phyloP scores from a whole-genome alignment of 2,329 filamentous ascomycete genomes.

The Phyllosticta capitalensis region DNA sequence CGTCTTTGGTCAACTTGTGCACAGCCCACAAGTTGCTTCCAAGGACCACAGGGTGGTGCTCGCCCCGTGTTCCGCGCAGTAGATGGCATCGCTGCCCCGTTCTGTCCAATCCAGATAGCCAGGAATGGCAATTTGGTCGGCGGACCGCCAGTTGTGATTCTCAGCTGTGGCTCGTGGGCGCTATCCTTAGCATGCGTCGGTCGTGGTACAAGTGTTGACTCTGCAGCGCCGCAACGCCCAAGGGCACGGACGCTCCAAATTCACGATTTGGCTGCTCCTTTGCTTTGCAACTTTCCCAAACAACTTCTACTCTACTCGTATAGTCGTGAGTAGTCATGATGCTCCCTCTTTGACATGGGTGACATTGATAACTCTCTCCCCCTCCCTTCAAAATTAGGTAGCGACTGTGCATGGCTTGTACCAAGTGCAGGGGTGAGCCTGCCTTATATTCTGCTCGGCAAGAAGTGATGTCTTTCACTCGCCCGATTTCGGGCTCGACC shows the following conservation, averaged over 20 bases:
- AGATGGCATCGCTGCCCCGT: neutral
- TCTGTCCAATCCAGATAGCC: neutral
- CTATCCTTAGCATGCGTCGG: constrained; percentile 3
- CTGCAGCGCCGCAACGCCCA: constrained; percentile 7
- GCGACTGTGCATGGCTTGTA: too few species aligned
- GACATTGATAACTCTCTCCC: neutral
- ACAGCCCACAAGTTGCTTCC: too few species aligned
- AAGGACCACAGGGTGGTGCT: too few species aligned
- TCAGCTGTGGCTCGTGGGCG: constrained; percentile 10
- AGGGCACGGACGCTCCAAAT: constrained; percentile 3
- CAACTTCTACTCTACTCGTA: neutral
- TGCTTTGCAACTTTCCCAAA: neutral
- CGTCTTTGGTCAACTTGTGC: too few species aligned
- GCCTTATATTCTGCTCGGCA: too few species aligned
- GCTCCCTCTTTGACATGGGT: neutral
- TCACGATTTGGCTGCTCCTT: constrained; percentile 4
- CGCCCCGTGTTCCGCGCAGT: too few species aligned
- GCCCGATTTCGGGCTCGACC: too few species aligned
- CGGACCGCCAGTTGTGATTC: neutral
- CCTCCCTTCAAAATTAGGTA: neutral
- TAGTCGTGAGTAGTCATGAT: neutral
- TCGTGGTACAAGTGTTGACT: neutral
- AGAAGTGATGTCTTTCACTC: too few species aligned
- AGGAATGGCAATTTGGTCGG: neutral
- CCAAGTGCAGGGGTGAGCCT: too few species aligned